These are phyloP conservation scores for Monilinia fructigena DNA, from an alignment of 2,329 filamentous ascomycete species.

Conservation along the genomic window DNA sequence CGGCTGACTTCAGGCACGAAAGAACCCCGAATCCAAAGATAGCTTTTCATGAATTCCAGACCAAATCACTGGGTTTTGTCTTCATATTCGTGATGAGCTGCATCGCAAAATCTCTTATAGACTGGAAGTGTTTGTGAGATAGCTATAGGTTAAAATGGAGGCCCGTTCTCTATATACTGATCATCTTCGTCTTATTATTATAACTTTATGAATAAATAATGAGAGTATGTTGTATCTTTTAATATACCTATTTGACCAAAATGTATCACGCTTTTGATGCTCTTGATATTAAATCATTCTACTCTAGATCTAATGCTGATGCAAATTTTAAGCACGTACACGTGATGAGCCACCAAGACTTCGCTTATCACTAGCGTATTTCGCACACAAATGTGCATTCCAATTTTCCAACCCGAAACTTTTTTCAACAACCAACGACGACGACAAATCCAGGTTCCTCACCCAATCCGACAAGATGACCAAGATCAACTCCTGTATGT, in stretches of 20 bases:
- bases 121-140: too few species aligned
- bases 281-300: neutral
- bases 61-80: neutral
- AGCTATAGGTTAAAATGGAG: too few species aligned
- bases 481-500: constrained; percentile 64
- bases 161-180: too few species aligned
- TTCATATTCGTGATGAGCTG: neutral
- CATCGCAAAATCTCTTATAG: too few species aligned
- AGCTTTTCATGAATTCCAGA: neutral
- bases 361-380: constrained; percentile 19
- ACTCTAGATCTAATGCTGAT: neutral
- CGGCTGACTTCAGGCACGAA: neutral
- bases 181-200: too few species aligned
- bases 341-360: neutral
- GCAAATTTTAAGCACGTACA: rapidly evolving
- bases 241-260: too few species aligned
- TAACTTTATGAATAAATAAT: neutral
- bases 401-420: neutral
- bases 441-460: constrained; percentile 22
- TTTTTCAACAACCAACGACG: constrained; percentile 22
- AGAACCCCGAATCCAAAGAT: too few species aligned
- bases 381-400: constrained; percentile 20
- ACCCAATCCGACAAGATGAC: constrained; percentile 57
- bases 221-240: too few species aligned
- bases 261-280: neutral